phyloP scores from a whole-genome alignment of 495 filamentous ascomycete genomes.

The Aspergillus haitiensis region DNA sequence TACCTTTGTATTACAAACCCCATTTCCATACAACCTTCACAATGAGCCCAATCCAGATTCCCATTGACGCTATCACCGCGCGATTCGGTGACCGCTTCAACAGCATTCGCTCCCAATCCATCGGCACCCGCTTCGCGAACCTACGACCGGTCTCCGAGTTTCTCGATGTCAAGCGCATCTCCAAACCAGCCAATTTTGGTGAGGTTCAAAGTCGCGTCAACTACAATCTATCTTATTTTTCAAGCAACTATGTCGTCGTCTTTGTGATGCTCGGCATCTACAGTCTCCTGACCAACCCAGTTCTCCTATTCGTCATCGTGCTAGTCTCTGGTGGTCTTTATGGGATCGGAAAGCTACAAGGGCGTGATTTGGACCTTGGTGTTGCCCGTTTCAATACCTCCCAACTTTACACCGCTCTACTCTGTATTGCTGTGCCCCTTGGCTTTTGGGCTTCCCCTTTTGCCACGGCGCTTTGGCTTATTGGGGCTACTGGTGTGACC shows the following conservation, averaged over 20 bases:
- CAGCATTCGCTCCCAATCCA: conserved; percentile 71
- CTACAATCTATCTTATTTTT: conserved; percentile 96
- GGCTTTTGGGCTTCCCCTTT: conserved; percentile 81
- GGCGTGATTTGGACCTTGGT: conserved; percentile 84
- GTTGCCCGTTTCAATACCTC: conserved; percentile 80
- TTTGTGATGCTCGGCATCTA: conserved; percentile 96
- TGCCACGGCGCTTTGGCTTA: conserved; percentile 83
- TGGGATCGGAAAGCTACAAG: conserved; percentile 83
- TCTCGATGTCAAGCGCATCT: conserved; percentile 90
- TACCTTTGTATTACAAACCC: neutral
- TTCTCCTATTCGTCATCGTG: conserved; percentile 86
- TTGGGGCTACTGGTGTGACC: conserved; percentile 87
- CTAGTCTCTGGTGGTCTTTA: conserved; percentile 83
- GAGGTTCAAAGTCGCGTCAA: conserved; percentile 93
- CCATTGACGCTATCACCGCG: conserved; percentile 86
- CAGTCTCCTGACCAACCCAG: conserved; percentile 79
- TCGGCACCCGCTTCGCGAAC: conserved; percentile 85
- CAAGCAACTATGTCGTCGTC: conserved; percentile 94
- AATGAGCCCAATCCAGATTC: conserved; percentile 90
- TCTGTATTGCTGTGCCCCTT: conserved; percentile 78
- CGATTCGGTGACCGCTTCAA: conserved; percentile 76
- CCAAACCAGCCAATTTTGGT: conserved; percentile 86
- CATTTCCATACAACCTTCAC: conserved; percentile 21
- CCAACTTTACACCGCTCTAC: conserved; percentile 88
- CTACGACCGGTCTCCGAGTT: conserved; percentile 90